Conservation (phyloP, 148 eudicot genomes). For the Vaccinium macrocarpon region DNA sequence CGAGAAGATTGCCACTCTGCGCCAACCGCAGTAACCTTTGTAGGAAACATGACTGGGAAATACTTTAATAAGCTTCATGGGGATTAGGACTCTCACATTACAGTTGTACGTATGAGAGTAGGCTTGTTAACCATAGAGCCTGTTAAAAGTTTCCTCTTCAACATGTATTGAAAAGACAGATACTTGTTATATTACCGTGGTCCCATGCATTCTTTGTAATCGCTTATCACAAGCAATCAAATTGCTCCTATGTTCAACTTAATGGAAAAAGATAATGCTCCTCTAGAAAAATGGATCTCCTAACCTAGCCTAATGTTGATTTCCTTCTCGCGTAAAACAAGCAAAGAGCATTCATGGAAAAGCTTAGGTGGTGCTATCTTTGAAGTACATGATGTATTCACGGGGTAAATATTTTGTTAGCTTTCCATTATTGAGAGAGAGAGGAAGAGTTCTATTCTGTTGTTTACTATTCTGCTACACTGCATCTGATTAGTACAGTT, state of each 20-base stretch:
- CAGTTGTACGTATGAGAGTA: neutral
- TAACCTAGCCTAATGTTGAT: slow-evolving; percentile 3
- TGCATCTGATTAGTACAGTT: neutral
- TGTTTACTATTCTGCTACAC: neutral
- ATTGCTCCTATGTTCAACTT: neutral
- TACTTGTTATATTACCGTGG: neutral
- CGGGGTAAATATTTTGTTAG: neutral
- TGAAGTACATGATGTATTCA: slow-evolving; percentile 68
- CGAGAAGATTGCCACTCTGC: neutral
- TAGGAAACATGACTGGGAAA: slow-evolving; percentile 6
- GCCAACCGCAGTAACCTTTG: neutral
- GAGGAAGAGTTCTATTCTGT: neutral
- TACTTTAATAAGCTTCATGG: neutral
- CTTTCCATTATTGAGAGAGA: neutral
- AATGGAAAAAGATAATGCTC: too few relatives aligned
- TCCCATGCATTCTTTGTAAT: neutral
- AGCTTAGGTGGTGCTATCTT: slow-evolving; percentile 72
- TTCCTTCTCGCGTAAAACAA: slow-evolving; percentile 50
- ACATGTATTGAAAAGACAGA: neutral
- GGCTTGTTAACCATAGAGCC: neutral
- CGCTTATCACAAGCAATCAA: neutral
- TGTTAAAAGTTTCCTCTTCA: neutral
- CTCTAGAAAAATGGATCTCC: neutral
- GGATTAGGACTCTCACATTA: neutral
- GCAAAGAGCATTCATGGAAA: slow-evolving; percentile 95